Evolutionary conservation across 805 yeast species (phyloP), one percentile per base, ranked within the genome.

Genomic region (Metschnikowia aberdeeniae): DNA sequence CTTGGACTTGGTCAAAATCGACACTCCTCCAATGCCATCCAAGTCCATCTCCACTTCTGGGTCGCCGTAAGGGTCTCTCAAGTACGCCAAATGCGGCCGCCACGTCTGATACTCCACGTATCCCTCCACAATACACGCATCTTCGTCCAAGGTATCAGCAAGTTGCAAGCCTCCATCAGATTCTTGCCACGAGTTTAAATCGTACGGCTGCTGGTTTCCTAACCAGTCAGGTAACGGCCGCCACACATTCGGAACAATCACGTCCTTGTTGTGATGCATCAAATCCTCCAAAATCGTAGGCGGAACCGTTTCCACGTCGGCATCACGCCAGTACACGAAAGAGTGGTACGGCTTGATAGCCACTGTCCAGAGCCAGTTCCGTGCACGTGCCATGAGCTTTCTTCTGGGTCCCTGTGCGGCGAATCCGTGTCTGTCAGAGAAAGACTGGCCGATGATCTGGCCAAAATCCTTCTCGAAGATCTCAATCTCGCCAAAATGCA

Each of bases 21-120:
- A 88, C 36, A 92, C 99, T 53, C 98, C 99, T 22, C 99, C 99
- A 56, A 92, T 89, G 43, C 99, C 99, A 65, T 92, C 98, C 51
- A 92, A 72, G 46, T 84, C 90, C 85, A 92, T 84, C 61, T 89
- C 96, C 36, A 84, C 92, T 60, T 87, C 92, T 5, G 95, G 92
- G 65, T 89, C 95, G 20, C 98, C 99, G 58, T 86, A 83, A 2
- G 97, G 96, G 59, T 90, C 97, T 55, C 98, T 76, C 62, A 92
- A 75, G 61, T 93, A 92, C 0, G 98, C 98, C 54, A 92, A 73
- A 67, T 92, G 98, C 1, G 97, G 95, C 66, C 99, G 78, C 97
- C 98, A 92, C 1, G 99, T 92, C 35, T 95, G 96, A 64, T 89
- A 93, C 68, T 92, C 99, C 20, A 89, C 95, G 63, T 89, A 89